A percentile compares a stretch with the other conserved stretches of the same genome.
Evolutionary conservation across 495 filamentous ascomycete species (phyloP).

Genomic region (Staphylotrichum tortipilum): DNA sequence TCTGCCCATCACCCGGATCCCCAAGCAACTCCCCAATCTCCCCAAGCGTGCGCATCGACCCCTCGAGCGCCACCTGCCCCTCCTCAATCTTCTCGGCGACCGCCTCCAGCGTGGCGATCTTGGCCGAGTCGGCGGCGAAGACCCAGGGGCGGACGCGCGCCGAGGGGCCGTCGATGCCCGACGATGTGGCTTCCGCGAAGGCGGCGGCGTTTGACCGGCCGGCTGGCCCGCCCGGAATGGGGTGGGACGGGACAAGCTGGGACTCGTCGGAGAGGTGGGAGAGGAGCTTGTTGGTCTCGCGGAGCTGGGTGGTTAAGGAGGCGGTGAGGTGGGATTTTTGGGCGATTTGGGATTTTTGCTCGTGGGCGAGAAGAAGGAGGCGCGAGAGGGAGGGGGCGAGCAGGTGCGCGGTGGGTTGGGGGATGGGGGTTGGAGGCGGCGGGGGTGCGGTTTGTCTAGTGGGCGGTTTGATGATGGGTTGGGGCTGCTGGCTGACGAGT

Average conservation of each 20-base stretch:
- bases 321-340: conserved; percentile 56
- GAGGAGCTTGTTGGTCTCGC: conserved; percentile 46
- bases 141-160: conserved; percentile 40
- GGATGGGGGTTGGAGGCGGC: too few relatives aligned
- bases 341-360: conserved; percentile 53
- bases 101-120: conserved; percentile 38
- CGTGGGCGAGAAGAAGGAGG: conserved; percentile 48
- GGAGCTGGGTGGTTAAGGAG: conserved; percentile 50
- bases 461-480: conserved; percentile 28
- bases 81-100: conserved; percentile 42
- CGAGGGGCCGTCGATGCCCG: conserved; percentile 25
- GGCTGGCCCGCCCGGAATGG: conserved; percentile 33
- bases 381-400: conserved; percentile 48
- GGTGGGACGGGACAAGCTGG: conserved; percentile 57
- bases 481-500: conserved; percentile 19
- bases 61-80: conserved; percentile 37
- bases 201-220: conserved; percentile 19
- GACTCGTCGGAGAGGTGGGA: conserved; percentile 60
- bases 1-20: conserved; percentile 1
- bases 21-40: conserved; percentile 33
- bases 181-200: conserved; percentile 16
- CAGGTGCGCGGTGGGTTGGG: conserved; percentile 27
- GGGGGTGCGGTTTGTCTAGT: too few relatives aligned
- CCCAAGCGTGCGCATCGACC: conserved; percentile 32
- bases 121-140: conserved; percentile 41